Base-by-base conservation (phyloP, 192 early-diverging fungal genomes). In the Chytriomyces sp. region DNA sequence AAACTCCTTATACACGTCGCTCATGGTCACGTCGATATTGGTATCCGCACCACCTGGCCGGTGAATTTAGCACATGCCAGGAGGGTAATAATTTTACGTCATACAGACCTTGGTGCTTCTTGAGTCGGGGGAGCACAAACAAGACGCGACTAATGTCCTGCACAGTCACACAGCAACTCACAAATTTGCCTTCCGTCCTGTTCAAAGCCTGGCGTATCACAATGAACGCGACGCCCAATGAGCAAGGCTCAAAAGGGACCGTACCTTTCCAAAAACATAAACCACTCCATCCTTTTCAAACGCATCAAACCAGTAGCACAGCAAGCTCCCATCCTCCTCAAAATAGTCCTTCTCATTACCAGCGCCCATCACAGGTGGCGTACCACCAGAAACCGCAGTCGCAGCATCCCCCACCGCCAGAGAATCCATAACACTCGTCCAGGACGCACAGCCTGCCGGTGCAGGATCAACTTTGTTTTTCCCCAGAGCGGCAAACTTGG, bases 301-400 rank as follows among this genome's bases (percentile, higher is more conserved):
- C 17, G 93, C 94, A 76, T 99, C 98, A 54, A 96, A 81, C 96
- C 96, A 99, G 80, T 87, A 99, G 76, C 95, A 81, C 39, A 76
- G 75, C 53, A 96, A 41, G 8, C 22, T 34, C 14, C 89, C 89
- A 59, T 91, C 86, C 25, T 49, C 66, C 52, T 84, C 84, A 31
- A 85, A 71, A 32, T 39, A 58, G 33, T 74, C 59, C 32, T 32
- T 34, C 39, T n/a, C 41, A 32, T 64, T 64, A 2, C 28, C 30
- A 80, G 32, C 40, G 33, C 49, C 54, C 12, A 12, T 12, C 38
- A 39, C 37, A 60, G 75, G 33, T 33, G 53, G 7, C 31, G 8
- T 41, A 37, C 67, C 31, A 30, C 55, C 17, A 49, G 56, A 33
- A 37, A 40, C 38, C 40, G 61, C 55, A 40, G 63, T 28, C 5